These are phyloP conservation scores for Sclerospora graminicola DNA, from an alignment of 352 stramenopile species.

Conservation along the genomic window DNA sequence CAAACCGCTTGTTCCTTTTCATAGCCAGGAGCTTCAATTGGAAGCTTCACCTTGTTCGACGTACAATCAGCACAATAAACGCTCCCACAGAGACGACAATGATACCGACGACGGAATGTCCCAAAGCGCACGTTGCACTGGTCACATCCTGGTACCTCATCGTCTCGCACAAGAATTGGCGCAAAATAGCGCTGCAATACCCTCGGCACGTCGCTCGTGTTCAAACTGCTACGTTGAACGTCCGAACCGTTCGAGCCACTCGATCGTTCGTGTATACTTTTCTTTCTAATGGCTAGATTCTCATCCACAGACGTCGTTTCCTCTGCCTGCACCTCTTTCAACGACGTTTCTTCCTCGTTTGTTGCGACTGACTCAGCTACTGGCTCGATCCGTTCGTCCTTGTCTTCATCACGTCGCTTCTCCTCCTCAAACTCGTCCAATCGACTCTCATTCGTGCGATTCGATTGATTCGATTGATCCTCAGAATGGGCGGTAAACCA, in stretches of 20 bases:
- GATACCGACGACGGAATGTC: constrained; percentile 59
- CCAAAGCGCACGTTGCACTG: constrained; percentile 69
- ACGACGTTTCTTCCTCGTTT: constrained; percentile 2
- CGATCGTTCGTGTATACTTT: no score
- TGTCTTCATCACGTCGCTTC: constrained; percentile 5
- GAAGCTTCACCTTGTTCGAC: constrained; percentile 51
- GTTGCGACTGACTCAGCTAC: not conserved
- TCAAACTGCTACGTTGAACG: constrained; percentile 14
- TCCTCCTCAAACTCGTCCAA: constrained; percentile 3
- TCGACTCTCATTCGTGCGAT: constrained; percentile 2
- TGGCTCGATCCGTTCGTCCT: constrained; percentile 2
- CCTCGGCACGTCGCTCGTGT: constrained; percentile 23
- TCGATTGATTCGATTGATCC: constrained; percentile 8
- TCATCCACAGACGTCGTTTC: not conserved
- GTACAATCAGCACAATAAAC: constrained; percentile 73
- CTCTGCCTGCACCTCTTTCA: not conserved
- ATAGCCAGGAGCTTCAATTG: constrained; percentile 43
- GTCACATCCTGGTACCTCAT: constrained; percentile 34
- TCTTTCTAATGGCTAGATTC: no score
- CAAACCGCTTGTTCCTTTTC: constrained; percentile 70
- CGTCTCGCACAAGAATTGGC: constrained; percentile 39
- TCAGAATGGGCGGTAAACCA: constrained; percentile 21
- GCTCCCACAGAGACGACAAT: constrained; percentile 67
- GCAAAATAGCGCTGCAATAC: constrained; percentile 48
- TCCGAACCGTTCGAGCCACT: constrained; percentile 3